These are phyloP conservation scores for Ilyonectria robusta DNA, from an alignment of 2,329 filamentous ascomycete genomes.

Conservation along the genomic window DNA sequence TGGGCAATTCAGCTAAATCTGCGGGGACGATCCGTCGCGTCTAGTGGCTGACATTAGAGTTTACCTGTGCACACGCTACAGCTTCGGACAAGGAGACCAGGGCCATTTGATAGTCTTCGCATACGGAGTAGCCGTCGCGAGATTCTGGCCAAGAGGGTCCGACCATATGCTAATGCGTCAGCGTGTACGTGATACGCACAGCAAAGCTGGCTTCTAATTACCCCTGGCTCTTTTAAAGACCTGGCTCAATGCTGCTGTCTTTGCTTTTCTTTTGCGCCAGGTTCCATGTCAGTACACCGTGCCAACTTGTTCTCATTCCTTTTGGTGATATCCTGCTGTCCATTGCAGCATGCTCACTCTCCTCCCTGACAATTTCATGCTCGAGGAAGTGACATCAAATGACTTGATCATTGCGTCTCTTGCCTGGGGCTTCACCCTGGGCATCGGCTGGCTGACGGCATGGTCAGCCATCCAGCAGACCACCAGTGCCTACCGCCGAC, in stretches of 20 bases:
- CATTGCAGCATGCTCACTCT: conserved; percentile 10
- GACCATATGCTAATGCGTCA: neutral
- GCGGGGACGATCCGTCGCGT: neutral
- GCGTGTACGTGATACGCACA: neutral
- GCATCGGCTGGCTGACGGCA: conserved; percentile 54
- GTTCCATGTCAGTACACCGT: neutral
- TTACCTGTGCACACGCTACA: neutral
- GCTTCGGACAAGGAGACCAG: conserved; percentile 30
- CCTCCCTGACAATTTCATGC: conserved; percentile 13
- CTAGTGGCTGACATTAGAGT: neutral
- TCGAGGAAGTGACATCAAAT: conserved; percentile 23
- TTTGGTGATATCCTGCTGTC: neutral
- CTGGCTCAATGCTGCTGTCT: neutral
- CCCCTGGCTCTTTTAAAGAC: neutral
- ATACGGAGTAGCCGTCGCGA: no score
- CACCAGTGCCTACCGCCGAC: conserved; percentile 50
- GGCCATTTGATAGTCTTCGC: no score
- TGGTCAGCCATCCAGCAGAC: conserved; percentile 54
- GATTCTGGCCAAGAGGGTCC: neutral
- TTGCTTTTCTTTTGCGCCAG: neutral
- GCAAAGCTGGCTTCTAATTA: neutral
- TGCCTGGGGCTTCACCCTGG: conserved; percentile 55
- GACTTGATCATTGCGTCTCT: conserved; percentile 44
- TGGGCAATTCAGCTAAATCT: no score
- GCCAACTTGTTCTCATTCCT: neutral